A percentile compares a stretch with the other conserved stretches of the same genome.
phyloP scores from a whole-genome alignment of 75 land plant species.

The Pseudotsuga menziesii region DNA sequence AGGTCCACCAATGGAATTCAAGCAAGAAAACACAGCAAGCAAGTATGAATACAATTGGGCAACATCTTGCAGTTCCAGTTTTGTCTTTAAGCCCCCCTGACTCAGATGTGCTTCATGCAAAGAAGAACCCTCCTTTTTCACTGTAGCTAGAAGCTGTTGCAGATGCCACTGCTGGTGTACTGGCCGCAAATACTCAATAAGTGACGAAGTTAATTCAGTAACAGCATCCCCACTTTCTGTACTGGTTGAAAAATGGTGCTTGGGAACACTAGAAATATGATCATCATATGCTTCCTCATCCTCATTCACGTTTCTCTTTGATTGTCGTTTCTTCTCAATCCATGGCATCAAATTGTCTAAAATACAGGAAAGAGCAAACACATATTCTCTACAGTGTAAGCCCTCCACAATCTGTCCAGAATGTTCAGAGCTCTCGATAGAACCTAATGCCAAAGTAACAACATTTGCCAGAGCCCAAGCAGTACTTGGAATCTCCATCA shows the following conservation, averaged over 20 bases:
- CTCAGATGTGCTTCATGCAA: neutral
- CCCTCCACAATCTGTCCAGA: constrained; percentile 35
- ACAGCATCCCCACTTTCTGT: neutral
- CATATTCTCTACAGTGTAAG: constrained; percentile 47
- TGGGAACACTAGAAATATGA: neutral
- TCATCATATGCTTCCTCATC: constrained; percentile 11
- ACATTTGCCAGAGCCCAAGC: constrained; percentile 77
- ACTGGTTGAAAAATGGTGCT: constrained; percentile 3
- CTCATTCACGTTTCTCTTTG: constrained; percentile 21
- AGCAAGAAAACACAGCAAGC: constrained; percentile 50
- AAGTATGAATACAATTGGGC: constrained; percentile 61
- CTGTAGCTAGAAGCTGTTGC: constrained; percentile 30
- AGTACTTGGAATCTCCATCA: constrained; percentile 37
- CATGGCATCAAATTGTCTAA: constrained; percentile 45
- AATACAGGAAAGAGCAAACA: constrained; percentile 48
- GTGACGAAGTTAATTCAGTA: constrained; percentile 22
- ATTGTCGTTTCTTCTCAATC: constrained; percentile 28
- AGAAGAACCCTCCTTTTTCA: constrained; percentile 9
- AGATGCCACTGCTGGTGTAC: constrained; percentile 67
- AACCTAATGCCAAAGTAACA: constrained; percentile 41
- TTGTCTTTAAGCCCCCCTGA: neutral
- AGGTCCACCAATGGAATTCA: constrained; percentile 53
- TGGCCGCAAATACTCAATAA: constrained; percentile 48
- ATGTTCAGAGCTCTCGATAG: constrained; percentile 14
- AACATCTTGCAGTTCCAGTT: constrained; percentile 49